These are phyloP conservation scores for Ascomycota sp. DNA, from an alignment of 2,329 filamentous ascomycete species.

Conservation along the genomic window DNA sequence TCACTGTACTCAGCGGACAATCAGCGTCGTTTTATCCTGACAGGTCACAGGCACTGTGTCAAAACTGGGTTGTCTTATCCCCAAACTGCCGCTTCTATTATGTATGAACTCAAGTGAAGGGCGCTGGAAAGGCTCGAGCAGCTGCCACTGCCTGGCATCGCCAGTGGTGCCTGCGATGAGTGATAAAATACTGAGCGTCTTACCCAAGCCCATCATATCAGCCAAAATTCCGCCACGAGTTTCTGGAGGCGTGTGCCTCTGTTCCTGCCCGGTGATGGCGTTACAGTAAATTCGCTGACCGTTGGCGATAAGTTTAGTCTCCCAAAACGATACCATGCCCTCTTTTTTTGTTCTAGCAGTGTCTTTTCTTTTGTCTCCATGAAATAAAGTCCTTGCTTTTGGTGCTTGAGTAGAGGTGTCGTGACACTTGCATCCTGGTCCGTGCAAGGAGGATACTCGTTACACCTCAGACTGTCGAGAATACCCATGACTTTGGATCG, in stretches of 20 bases:
- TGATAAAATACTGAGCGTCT: conserved; percentile 69
- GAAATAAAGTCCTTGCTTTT: conserved; percentile 78
- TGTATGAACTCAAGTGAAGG: conserved; percentile 19
- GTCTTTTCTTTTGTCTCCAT: conserved; percentile 61
- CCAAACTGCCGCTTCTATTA: conserved; percentile 10
- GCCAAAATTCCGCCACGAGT: conserved; percentile 56
- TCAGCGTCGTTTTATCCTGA: conserved; percentile 62
- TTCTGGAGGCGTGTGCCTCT: conserved; percentile 39
- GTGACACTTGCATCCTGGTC: conserved; percentile 41
- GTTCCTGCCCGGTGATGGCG: conserved; percentile 58
- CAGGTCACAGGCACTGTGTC: conserved; percentile 30
- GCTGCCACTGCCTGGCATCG: conserved; percentile 42
- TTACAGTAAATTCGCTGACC: conserved; percentile 51
- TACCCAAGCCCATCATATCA: conserved; percentile 80
- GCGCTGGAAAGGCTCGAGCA: conserved; percentile 28
- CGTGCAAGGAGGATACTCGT: conserved; percentile 54
- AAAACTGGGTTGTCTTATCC: conserved; percentile 17
- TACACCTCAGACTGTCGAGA: conserved; percentile 65
- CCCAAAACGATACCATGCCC: conserved; percentile 59
- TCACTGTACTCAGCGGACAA: conserved; percentile 83
- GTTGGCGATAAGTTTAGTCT: conserved; percentile 27
- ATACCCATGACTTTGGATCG: conserved; percentile 67
- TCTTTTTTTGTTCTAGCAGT: conserved; percentile 34
- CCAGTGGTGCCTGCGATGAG: conserved; percentile 47
- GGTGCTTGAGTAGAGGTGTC: conserved; percentile 58